These are phyloP conservation scores for Ascomycota sp. DNA, from an alignment of 2,329 filamentous ascomycete genomes.

Conservation along the genomic window DNA sequence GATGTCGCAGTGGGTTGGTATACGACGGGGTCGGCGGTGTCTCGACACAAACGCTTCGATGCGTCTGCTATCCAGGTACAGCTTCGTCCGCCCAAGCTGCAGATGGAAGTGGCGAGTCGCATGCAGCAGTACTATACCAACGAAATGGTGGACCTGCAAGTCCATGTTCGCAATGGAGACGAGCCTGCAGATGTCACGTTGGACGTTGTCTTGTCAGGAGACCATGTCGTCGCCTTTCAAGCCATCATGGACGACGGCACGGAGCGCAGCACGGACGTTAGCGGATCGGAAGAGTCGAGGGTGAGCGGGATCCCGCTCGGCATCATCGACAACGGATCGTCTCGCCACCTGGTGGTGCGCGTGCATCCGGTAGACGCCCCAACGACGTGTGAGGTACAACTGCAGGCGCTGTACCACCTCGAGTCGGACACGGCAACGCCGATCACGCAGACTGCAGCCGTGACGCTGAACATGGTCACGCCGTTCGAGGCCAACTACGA, in stretches of 20 bases:
- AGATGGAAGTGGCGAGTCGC: conserved; percentile 43
- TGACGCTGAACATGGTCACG: conserved; percentile 52
- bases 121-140: conserved; percentile 66
- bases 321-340: conserved; percentile 23
- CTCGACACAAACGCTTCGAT: conserved; percentile 25
- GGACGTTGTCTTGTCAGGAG: conserved; percentile 46
- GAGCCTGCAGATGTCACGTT: conserved; percentile 54
- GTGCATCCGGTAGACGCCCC: conserved; percentile 29
- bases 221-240: conserved; percentile 25
- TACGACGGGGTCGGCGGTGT: conserved; percentile 19
- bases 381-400: conserved; percentile 43
- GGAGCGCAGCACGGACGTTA: conserved; percentile 12
- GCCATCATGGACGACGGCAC: conserved; percentile 18
- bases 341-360: conserved; percentile 21
- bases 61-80: conserved; percentile 47
- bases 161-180: conserved; percentile 61
- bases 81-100: conserved; percentile 82
- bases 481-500: conserved; percentile 90
- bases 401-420: conserved; percentile 61
- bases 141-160: conserved; percentile 46
- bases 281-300: conserved; percentile 19
- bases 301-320: conserved; percentile 22
- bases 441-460: conserved; percentile 50
- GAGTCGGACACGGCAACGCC: conserved; percentile 61
- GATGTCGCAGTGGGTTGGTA: conserved; percentile 29